Percentiles rank a stretch among this genome's conserved stretches.
These are phyloP conservation scores for Suillus lakei DNA, from an alignment of 768 basidiomycete species.

Conservation along the genomic window DNA sequence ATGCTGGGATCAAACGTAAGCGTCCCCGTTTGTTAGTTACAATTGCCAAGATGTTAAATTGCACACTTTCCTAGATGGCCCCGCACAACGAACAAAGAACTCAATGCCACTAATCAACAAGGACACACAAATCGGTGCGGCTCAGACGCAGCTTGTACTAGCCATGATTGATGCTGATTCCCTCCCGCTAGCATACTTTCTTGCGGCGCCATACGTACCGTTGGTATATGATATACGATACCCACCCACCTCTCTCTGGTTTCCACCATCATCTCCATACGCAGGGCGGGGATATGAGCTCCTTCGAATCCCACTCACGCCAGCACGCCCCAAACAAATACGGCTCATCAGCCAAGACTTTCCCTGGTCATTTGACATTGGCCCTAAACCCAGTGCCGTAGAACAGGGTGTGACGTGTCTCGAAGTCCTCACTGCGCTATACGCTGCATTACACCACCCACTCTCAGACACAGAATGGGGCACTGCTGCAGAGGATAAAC, in stretches of 20 bases:
- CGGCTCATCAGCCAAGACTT: conserved; percentile 14
- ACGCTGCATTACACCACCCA: conserved; percentile 11
- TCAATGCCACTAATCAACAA: not conserved
- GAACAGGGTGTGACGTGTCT: conserved; percentile 6
- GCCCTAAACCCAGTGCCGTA: not conserved
- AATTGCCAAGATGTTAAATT: not conserved
- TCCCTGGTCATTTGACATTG: conserved; percentile 14
- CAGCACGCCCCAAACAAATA: not conserved
- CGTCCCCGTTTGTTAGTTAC: not conserved
- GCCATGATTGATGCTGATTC: not conserved
- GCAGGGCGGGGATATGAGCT: not conserved
- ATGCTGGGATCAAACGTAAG: not conserved
- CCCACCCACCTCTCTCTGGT: not conserved
- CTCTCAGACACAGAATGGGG: conserved; percentile 15
- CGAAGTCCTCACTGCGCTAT: conserved; percentile 8
- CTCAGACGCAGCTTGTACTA: not conserved
- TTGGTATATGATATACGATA: conserved; percentile 14
- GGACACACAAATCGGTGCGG: not conserved
- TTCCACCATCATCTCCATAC: conserved; percentile 8
- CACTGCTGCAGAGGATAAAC: conserved; percentile 3
- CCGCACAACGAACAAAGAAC: not conserved
- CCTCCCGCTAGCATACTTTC: not conserved
- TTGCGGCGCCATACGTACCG: conserved; percentile 1
- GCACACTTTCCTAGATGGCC: not conserved
- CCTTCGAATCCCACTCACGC: conserved; percentile 9